Percentiles rank a stretch among this genome's conserved stretches.
phyloP scores from a whole-genome alignment of 805 yeast genomes.

The Danielia oregonensis region DNA sequence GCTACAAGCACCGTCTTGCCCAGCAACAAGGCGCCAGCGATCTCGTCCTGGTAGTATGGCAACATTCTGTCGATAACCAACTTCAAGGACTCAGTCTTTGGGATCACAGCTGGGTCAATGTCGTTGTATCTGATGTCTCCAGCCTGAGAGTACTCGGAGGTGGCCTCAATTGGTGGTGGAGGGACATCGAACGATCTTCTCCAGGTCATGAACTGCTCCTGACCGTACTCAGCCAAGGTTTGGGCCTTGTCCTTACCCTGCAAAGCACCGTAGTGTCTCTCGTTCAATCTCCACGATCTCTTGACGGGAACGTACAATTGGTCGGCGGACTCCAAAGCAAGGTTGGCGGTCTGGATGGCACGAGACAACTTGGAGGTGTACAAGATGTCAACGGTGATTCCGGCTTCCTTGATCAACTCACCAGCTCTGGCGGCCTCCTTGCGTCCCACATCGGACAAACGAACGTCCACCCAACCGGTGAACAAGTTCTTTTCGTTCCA shows the following conservation, averaged over 20 bases:
- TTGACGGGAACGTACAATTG: slow-evolving; percentile 86
- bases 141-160: slow-evolving; percentile 77
- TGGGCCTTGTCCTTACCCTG: slow-evolving; percentile 98
- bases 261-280: slow-evolving; percentile 98
- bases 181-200: slow-evolving; percentile 97
- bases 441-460: slow-evolving; percentile 77
- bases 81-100: slow-evolving; percentile 91
- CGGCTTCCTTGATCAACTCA: slow-evolving; percentile 82
- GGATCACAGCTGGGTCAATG: slow-evolving; percentile 81
- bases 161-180: slow-evolving; percentile 82
- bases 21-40: slow-evolving; percentile 74
- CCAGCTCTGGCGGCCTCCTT: slow-evolving; percentile 94
- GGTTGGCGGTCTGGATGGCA: slow-evolving; percentile 96
- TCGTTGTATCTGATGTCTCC: slow-evolving; percentile 82
- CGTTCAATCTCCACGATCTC: slow-evolving; percentile 97
- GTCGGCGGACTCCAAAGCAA: slow-evolving; percentile 86
- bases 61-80: slow-evolving; percentile 93
- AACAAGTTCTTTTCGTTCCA: slow-evolving; percentile 98
- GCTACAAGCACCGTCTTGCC: slow-evolving; percentile 91
- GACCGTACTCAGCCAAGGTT: slow-evolving; percentile 82
- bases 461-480: slow-evolving; percentile 99
- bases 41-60: slow-evolving; percentile 95
- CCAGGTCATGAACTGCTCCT: slow-evolving; percentile 92
- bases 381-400: slow-evolving; percentile 78
- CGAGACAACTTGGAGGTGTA: slow-evolving; percentile 90